Base-by-base conservation (phyloP, 805 yeast species). In the Saccharomycopsis sp. region DNA sequence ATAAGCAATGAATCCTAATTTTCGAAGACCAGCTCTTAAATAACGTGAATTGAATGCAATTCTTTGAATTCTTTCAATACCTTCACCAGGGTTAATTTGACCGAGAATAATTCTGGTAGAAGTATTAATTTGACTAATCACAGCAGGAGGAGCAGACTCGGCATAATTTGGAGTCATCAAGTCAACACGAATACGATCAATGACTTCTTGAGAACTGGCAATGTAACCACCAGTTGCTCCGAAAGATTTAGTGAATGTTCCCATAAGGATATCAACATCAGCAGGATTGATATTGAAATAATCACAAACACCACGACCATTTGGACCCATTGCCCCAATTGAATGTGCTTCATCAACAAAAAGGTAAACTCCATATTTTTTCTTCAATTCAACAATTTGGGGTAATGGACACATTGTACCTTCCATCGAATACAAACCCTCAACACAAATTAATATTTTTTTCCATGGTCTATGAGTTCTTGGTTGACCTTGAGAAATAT, bases 141-240 rank as follows among this genome's bases (percentile, higher is more conserved):
- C 95, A 2, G 95, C 86, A 4, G 96, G 89, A n/a, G 95, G 76
- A 31, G 79, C 79, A 10, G 92, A 66, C 63, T 92, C 99, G 32
- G 92, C 78, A 55, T 87, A 84, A 33, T 66, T 69, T 49, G 78
- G 74, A 23, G 88, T 80, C 49, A 85, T 69, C 52, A 84, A 74
- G 52, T 75, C 79, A 31, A 82, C 52, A 61, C 88, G 75, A 47
- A 92, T 64, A 52, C 79, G 72, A 52, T 86, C 88, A 37, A 89
- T 79, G 25, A 85, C 62, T 36, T 60, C 63, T 54, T 76, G 70
- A 48, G 69, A 69, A 34, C 81, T 94, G n/a, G 95, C 89, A 48
- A 92, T 66, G 58, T 92, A 92, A 35, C 98, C 99, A 55, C 99
- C 99, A 31, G 97, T 86, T 14, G 98, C 97, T 58, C 99, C 98